Base-by-base conservation (phyloP, 768 basidiomycete genomes). In the Clavulina sp. region DNA sequence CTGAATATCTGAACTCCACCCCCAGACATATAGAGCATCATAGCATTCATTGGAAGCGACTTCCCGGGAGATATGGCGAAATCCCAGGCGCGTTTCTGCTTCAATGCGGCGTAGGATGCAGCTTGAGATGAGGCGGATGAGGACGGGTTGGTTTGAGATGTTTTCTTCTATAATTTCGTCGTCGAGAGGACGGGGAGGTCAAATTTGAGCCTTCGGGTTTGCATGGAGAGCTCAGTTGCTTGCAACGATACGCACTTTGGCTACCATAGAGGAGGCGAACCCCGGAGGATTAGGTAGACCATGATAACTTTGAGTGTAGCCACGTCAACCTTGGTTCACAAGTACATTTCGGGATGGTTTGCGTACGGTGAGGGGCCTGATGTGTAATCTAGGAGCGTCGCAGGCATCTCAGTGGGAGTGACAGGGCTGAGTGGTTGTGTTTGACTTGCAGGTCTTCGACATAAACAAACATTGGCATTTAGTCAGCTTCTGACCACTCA, bases 11-110 rank as follows among this genome's bases (percentile, higher is more conserved):
- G 92, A 13, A 96, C 83, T 48, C 88, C 87, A 9, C 87, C 81
- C 32, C 92, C 92, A 21, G 89, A 92, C 84, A 96, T 93, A 75
- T 96, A 96, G 31, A 96, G 73, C 92, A 96, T 96, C 68, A 96
- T 84, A 3, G 82, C 88, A 61, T 96, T 89, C 92, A 95, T 95
- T 3, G 91, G 91, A 26, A 96, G 72, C 13, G 80, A 78, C 65
- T 96, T 95, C 31, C 84, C 86, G 1, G 91, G 91, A 3, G 76
- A 69, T 47, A 80, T 74, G 34, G 87, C 87, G 38, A 85, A 70
- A 56, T 88, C 85, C 83, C 87, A 86, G 40, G 87, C 87, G 26
- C 84, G 78, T 59, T 74, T 80, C 56, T 76, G 75, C 62, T 87
- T 86, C 54, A 89, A 69, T 34, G 13, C 26, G 16, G 43, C 43